phyloP scores from a whole-genome alignment of 2,329 filamentous ascomycete species.

The Cucurbitaria berberidis region DNA sequence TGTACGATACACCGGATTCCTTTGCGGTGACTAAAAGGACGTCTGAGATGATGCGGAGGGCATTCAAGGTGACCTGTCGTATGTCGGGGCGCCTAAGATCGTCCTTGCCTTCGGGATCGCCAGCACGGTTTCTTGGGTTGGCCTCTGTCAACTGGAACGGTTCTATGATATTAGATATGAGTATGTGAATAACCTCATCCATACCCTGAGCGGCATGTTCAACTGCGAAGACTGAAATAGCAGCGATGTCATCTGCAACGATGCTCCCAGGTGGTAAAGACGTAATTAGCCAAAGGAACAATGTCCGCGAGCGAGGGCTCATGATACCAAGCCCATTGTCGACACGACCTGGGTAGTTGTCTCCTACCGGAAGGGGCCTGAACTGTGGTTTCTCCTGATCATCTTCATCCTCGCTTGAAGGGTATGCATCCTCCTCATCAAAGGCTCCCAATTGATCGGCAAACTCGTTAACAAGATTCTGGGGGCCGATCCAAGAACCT shows the following conservation, averaged over 20 bases:
- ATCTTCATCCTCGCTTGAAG: conserved; percentile 75
- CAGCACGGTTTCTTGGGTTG: conserved; percentile 60
- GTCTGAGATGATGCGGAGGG: conserved; percentile 79
- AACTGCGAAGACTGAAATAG: conserved; percentile 87
- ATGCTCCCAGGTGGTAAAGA: conserved; percentile 77
- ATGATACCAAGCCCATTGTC: conserved; percentile 39
- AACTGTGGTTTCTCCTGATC: conserved; percentile 33
- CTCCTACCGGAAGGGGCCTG: conserved; percentile 33
- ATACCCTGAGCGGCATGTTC: conserved; percentile 83
- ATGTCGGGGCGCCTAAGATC: conserved; percentile 28
- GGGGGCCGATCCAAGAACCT: conserved; percentile 73
- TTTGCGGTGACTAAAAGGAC: conserved; percentile 69
- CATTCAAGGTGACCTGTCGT: conserved; percentile 53
- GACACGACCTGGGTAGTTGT: conserved; percentile 36
- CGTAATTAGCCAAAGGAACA: conserved; percentile 81
- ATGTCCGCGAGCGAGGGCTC: conserved; percentile 57
- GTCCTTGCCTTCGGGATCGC: conserved; percentile 27
- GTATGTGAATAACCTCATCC: conserved; percentile 88
- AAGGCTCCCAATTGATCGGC: conserved; percentile 78
- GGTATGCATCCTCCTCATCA: conserved; percentile 57
- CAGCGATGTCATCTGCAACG: conserved; percentile 82
- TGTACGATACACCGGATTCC: conserved; percentile 62
- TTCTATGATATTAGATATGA: conserved; percentile 79
- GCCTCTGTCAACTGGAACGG: conserved; percentile 77
- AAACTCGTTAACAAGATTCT: conserved; percentile 82